Percentiles rank a stretch among this genome's conserved stretches.
These are phyloP conservation scores for Lentinula novae-zelandiae DNA, from an alignment of 1,284 basidiomycete species.

Conservation along the genomic window DNA sequence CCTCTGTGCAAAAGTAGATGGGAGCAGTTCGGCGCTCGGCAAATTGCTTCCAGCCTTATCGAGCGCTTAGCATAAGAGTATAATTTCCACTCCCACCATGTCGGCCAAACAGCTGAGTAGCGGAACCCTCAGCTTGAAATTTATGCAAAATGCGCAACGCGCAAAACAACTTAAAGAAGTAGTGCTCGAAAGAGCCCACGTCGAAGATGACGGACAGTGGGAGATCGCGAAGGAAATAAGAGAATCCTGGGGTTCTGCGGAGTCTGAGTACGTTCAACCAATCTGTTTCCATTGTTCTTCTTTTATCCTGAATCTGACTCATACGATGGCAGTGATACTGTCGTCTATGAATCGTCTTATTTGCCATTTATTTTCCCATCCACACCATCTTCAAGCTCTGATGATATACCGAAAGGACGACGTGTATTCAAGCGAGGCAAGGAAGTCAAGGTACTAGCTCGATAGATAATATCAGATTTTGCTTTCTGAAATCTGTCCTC, in stretches of 20 bases:
- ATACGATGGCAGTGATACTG: constrained; percentile 25
- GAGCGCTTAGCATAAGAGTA: too few species aligned
- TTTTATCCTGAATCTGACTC: constrained; percentile 12
- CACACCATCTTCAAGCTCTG: constrained; percentile 9
- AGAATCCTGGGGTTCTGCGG: constrained; percentile 50
- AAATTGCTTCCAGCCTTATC: too few species aligned
- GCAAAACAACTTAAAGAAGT: constrained; percentile 49
- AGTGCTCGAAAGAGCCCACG: constrained; percentile 49
- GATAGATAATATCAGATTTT: background rate
- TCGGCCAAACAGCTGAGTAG: constrained; percentile 58
- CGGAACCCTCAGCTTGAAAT: constrained; percentile 64
- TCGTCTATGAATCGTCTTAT: constrained; percentile 63
- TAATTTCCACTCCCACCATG: constrained; percentile 22
- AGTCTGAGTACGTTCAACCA: constrained; percentile 2
- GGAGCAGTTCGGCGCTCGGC: too few species aligned
- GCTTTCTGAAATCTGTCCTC: background rate
- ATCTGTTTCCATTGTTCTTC: background rate
- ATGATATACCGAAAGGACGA: constrained; percentile 31
- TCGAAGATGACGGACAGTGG: constrained; percentile 71
- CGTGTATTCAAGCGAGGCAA: constrained; percentile 39
- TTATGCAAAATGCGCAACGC: constrained; percentile 73
- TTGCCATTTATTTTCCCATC: constrained; percentile 64
- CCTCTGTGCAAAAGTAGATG: too few species aligned
- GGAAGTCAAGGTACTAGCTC: constrained; percentile 33
- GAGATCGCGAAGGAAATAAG: constrained; percentile 53